phyloP scores from a whole-genome alignment of 257 asterid genomes.

The Fraxinus pennsylvanica region DNA sequence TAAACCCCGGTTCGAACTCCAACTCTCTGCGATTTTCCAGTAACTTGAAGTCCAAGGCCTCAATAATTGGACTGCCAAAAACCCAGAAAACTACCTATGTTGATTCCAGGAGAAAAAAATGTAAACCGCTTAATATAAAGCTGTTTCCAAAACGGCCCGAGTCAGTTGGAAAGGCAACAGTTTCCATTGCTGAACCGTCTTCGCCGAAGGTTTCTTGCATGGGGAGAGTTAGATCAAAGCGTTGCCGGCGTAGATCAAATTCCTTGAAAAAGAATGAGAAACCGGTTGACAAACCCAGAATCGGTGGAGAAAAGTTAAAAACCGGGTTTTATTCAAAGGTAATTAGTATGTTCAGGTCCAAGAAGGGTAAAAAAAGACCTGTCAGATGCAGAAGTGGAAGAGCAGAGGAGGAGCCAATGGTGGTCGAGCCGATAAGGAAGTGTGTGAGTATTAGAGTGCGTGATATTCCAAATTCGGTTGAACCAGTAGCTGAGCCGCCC shows the following conservation, averaged over 20 bases:
- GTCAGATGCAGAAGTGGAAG: constrained; percentile 32
- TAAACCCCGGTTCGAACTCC: constrained; percentile 39
- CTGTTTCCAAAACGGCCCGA: constrained; percentile 64
- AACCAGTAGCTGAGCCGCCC: constrained; percentile 19
- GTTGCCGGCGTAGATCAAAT: constrained; percentile 61
- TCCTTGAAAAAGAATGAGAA: constrained; percentile 40
- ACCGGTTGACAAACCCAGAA: constrained; percentile 32
- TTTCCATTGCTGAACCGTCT: constrained; percentile 59
- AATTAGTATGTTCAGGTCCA: constrained; percentile 50
- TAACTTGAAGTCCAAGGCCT: constrained; percentile 51
- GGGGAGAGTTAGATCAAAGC: constrained; percentile 89
- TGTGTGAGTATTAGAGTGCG: constrained; percentile 14
- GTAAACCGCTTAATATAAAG: constrained; percentile 44
- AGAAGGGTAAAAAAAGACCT: constrained; percentile 31
- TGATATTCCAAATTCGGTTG: constrained; percentile 2
- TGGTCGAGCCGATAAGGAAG: constrained; percentile 29
- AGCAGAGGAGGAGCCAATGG: constrained; percentile 26
- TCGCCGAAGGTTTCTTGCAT: constrained; percentile 95
- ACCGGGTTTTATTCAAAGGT: constrained; percentile 56
- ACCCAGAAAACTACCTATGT: constrained; percentile 54
- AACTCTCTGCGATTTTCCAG: constrained; percentile 57
- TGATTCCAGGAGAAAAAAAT: constrained; percentile 43
- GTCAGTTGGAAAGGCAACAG: constrained; percentile 43
- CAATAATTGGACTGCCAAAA: constrained; percentile 73
- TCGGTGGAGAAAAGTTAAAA: constrained; percentile 40